phyloP scores from a whole-genome alignment of 345 rosid genomes.

The Brassica incana region DNA sequence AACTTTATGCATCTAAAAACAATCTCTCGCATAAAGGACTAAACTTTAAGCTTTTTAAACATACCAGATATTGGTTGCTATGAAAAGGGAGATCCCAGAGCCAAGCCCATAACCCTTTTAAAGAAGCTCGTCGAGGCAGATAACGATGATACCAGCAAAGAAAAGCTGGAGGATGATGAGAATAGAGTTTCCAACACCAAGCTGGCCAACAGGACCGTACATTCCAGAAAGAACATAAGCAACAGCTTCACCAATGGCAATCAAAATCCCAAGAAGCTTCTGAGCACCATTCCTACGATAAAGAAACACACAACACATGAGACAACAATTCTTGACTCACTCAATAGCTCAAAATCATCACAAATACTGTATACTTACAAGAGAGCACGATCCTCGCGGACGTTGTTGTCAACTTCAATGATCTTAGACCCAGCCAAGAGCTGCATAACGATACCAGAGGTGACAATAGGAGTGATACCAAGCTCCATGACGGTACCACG shows the following conservation, averaged over 20 bases:
- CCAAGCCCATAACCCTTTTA: constrained; percentile 69
- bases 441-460: constrained; percentile 78
- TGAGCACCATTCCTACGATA: constrained; percentile 70
- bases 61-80: constrained; percentile 73
- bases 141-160: constrained; percentile 64
- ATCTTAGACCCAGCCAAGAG: constrained; percentile 79
- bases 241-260: constrained; percentile 69
- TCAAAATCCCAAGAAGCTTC: constrained; percentile 66
- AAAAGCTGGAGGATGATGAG: constrained; percentile 39
- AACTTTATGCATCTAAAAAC: neutral
- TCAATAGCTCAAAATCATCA: neutral
- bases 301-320: neutral
- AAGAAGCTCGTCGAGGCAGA: constrained; percentile 66
- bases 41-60: neutral
- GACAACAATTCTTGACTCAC: neutral
- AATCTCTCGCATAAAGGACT: neutral
- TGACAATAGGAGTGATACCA: constrained; percentile 77
- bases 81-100: constrained; percentile 74
- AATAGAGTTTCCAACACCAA: constrained; percentile 64
- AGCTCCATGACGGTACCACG: constrained; percentile 90
- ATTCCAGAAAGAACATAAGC: constrained; percentile 65
- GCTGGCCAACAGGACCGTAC: constrained; percentile 65
- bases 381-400: constrained; percentile 77
- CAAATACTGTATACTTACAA: constrained; percentile 47
- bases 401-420: constrained; percentile 76